Conservation (phyloP, 192 early-diverging fungal genomes). For the Backusella mclennaniae region DNA sequence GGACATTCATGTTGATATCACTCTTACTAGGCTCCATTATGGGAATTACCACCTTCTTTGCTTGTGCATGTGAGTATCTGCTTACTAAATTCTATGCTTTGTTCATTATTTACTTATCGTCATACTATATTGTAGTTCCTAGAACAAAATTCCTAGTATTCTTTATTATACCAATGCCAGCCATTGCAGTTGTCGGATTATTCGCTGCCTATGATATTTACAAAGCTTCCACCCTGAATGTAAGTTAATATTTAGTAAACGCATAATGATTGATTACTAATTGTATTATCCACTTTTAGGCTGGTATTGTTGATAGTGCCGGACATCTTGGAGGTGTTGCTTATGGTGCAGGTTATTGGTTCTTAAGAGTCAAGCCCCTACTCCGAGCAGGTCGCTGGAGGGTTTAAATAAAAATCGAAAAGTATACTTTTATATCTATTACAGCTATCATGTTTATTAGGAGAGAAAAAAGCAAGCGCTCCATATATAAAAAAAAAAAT, state of each 20-base stretch:
- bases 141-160: slow-evolving; percentile 44
- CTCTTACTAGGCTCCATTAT: slow-evolving; percentile 29
- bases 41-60: slow-evolving; percentile 52
- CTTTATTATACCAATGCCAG: slow-evolving; percentile 53
- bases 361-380: slow-evolving; percentile 37
- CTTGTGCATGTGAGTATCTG: slow-evolving; percentile 37
- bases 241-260: background rate
- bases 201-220: slow-evolving; percentile 52
- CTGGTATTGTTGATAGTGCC: slow-evolving; percentile 44
- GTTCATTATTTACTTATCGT: background rate
- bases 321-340: slow-evolving; percentile 47
- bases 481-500: too few relatives aligned
- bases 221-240: slow-evolving; percentile 35
- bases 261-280: background rate
- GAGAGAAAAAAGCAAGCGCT: background rate
- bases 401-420: slow-evolving; percentile 1
- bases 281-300: background rate
- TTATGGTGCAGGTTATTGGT: slow-evolving; percentile 46
- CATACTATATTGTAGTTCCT: slow-evolving; percentile 31
- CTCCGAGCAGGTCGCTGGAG: slow-evolving; percentile 28
- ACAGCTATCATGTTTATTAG: background rate
- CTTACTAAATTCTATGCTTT: background rate
- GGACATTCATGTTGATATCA: background rate
- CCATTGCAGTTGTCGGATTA: slow-evolving; percentile 43
- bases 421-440: too few relatives aligned